Evolutionary conservation across 148 eudicot genomes (phyloP).

Genomic region (Spergularia bocconei): DNA sequence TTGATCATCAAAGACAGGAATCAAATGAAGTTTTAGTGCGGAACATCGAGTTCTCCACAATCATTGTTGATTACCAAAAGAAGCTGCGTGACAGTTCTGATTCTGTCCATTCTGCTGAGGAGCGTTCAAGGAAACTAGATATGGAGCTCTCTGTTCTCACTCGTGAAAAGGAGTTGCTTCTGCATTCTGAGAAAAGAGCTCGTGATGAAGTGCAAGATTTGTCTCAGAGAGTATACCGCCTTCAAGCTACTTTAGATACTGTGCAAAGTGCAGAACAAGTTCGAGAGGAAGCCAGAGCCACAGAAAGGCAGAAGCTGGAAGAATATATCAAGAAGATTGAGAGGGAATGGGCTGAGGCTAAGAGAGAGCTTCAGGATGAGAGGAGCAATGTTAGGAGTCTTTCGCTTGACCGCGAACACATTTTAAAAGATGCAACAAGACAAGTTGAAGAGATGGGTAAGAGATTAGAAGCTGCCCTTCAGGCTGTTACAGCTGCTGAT

Average conservation of each 20-base stretch:
- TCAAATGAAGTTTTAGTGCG: conserved; percentile 62
- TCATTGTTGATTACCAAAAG: conserved; percentile 78
- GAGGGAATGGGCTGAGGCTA: conserved; percentile 94
- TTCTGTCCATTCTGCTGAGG: conserved; percentile 60
- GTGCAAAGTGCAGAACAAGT: conserved; percentile 73
- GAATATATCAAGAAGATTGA: conserved; percentile 66
- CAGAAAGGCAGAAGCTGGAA: conserved; percentile 76
- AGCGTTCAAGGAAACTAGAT: conserved; percentile 63
- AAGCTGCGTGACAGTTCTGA: conserved; percentile 82
- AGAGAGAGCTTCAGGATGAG: conserved; percentile 78
- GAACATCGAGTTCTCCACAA: conserved; percentile 83
- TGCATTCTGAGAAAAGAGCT: conserved; percentile 84
- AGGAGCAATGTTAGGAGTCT: conserved; percentile 57
- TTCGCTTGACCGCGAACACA: conserved; percentile 57
- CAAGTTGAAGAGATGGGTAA: conserved; percentile 74
- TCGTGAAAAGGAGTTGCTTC: conserved; percentile 75
- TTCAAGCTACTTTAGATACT: conserved; percentile 87
- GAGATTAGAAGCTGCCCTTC: conserved; percentile 63
- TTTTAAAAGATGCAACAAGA: conserved; percentile 57
- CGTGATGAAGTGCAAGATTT: conserved; percentile 77
- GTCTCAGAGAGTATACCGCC: conserved; percentile 72
- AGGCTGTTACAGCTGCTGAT: conserved; percentile 74
- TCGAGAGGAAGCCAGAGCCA: conserved; percentile 80
- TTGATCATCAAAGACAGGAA: conserved; percentile 79
- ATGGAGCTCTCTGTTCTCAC: conserved; percentile 77